Evolutionary conservation across 2,329 filamentous ascomycete species (phyloP).

Genomic region (Colletotrichum limetticola): DNA sequence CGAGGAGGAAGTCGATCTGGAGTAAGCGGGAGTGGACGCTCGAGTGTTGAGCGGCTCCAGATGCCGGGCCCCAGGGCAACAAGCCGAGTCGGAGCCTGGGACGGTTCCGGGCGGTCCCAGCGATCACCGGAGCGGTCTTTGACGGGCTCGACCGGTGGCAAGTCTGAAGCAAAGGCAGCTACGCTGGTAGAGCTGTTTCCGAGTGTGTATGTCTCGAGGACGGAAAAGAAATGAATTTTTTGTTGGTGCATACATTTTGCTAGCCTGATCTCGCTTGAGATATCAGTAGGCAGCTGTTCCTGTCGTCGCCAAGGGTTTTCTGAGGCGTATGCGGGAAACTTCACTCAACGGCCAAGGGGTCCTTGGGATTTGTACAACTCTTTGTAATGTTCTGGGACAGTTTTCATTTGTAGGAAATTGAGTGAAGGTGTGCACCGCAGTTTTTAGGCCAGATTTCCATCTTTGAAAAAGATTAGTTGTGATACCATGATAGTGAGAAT

Average conservation of each 20-base stretch:
- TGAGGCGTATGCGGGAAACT: neutral
- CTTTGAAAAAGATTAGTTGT: neutral
- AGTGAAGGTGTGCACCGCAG: slow-evolving; percentile 7
- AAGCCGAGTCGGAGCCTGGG: neutral
- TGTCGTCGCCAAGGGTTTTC: neutral
- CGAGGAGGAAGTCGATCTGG: neutral
- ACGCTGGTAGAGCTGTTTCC: slow-evolving; percentile 27
- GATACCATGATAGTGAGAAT: slow-evolving; percentile 20
- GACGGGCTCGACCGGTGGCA: neutral
- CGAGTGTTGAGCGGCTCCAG: neutral
- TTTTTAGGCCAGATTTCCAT: neutral
- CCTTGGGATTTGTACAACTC: neutral
- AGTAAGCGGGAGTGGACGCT: slow-evolving; percentile 2
- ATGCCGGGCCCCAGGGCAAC: neutral
- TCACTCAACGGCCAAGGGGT: neutral
- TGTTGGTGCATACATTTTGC: slow-evolving; percentile 8
- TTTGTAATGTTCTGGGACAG: slow-evolving; percentile 5
- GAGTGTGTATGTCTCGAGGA: neutral
- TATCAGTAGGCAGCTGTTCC: neutral
- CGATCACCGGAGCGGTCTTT: neutral
- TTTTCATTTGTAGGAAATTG: neutral
- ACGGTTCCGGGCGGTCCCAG: neutral
- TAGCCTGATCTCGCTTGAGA: slow-evolving; percentile 4
- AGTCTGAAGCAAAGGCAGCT: slow-evolving; percentile 8
- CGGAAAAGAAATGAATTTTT: neutral